Evolutionary conservation across 2,329 filamentous ascomycete species (phyloP).

Genomic region (Thelonectria discophora): DNA sequence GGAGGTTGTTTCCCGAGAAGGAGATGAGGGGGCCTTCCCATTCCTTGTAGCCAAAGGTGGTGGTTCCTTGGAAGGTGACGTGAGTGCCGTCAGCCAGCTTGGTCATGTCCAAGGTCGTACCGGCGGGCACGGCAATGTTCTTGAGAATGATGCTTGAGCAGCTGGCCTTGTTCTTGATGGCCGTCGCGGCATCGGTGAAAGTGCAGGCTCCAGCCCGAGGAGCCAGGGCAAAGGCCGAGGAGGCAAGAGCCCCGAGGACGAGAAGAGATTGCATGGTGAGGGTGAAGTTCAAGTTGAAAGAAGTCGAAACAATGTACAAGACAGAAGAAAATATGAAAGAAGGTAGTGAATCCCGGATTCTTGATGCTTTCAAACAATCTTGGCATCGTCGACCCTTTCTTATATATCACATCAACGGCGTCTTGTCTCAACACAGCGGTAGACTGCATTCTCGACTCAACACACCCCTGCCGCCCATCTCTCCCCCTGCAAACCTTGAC

Average conservation of each 20-base stretch:
- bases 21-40: constrained; percentile 72
- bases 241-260: constrained; percentile 42
- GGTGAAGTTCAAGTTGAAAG: not conserved
- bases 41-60: constrained; percentile 72
- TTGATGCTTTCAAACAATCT: not conserved
- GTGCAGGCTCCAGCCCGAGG: constrained; percentile 54
- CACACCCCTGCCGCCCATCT: not conserved
- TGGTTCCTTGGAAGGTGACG: constrained; percentile 70
- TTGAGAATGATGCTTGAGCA: constrained; percentile 65
- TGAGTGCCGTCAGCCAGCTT: constrained; percentile 59
- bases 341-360: not conserved
- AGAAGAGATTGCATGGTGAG: constrained; percentile 31
- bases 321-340: not conserved
- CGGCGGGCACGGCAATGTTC: constrained; percentile 64
- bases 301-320: not conserved
- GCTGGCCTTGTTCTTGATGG: constrained; percentile 56
- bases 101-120: constrained; percentile 66
- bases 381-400: not conserved
- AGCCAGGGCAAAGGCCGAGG: constrained; percentile 37
- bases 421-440: too few species aligned
- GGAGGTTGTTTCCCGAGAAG: constrained; percentile 65
- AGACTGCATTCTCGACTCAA: not conserved
- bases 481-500: not conserved
- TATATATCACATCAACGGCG: not conserved
- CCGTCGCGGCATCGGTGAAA: constrained; percentile 60